A percentile compares a stretch with the other conserved stretches of the same genome.
phyloP scores from a whole-genome alignment of 208 protist species.

The Crithidia fasciculata region DNA sequence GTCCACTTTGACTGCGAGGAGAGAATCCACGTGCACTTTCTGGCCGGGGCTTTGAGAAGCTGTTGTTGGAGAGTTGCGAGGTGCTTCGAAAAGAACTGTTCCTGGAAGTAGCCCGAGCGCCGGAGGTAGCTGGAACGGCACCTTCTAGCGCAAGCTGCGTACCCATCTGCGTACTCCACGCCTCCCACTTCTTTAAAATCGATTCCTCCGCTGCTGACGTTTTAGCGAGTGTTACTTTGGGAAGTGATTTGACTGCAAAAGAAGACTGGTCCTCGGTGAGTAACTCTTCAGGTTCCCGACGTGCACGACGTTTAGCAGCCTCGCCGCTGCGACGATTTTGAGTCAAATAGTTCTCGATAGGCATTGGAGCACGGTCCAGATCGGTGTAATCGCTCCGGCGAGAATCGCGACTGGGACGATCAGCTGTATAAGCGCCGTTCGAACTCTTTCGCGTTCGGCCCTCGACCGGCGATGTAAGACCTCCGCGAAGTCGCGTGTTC shows the following conservation, averaged over 20 bases:
- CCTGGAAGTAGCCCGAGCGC: not conserved
- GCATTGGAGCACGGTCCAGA: not conserved
- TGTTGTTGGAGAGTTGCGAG: conserved; percentile 4
- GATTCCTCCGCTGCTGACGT: conserved; percentile 5
- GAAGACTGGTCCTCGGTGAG: conserved; percentile 1
- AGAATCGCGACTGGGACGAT: too few species aligned
- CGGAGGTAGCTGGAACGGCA: not conserved
- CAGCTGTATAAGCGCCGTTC: not conserved
- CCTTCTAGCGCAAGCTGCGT: conserved; percentile 19
- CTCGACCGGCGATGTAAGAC: not conserved
- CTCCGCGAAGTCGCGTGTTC: not conserved
- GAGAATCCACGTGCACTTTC: not conserved
- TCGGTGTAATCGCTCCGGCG: not conserved
- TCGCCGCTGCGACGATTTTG: not conserved
- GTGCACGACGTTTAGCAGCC: not conserved
- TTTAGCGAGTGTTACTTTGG: not conserved
- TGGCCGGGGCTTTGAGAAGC: not conserved
- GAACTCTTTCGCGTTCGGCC: not conserved
- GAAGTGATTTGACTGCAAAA: conserved; percentile 7
- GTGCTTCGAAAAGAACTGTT: conserved; percentile 5
- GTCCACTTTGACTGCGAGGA: not conserved
- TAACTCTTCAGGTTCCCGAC: conserved; percentile 1
- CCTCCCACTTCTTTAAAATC: conserved; percentile 23
- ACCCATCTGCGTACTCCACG: conserved; percentile 9
- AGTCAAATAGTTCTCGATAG: not conserved